Percentiles rank a stretch among this genome's conserved stretches.
These are phyloP conservation scores for Diospyros kaki DNA, from an alignment of 148 eudicot species.

Conservation along the genomic window DNA sequence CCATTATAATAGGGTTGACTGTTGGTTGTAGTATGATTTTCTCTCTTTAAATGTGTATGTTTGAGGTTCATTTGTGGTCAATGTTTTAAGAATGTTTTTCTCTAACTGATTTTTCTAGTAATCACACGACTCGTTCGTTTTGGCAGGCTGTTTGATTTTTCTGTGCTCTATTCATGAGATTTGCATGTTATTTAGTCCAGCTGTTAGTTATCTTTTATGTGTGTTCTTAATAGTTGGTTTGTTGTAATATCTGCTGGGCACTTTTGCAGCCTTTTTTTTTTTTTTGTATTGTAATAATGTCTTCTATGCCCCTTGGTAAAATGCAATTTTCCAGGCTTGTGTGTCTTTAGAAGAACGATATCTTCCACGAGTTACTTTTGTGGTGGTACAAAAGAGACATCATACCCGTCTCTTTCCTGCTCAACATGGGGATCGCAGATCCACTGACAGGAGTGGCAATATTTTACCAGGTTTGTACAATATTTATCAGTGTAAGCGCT, in stretches of 20 bases:
- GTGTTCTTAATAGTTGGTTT: neutral
- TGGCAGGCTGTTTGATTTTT: too few relatives aligned
- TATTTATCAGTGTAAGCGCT: neutral
- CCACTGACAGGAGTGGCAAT: conserved; percentile 76
- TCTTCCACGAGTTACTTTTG: conserved; percentile 68
- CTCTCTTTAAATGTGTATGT: too few relatives aligned
- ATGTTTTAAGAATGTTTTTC: neutral
- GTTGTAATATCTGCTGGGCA: neutral
- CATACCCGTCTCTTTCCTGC: conserved; percentile 81
- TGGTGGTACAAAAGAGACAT: conserved; percentile 91
- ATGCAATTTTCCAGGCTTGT: conserved; percentile 54
- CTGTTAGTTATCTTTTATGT: neutral
- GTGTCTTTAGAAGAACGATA: conserved; percentile 49
- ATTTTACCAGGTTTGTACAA: conserved; percentile 62
- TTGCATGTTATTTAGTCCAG: too few relatives aligned
- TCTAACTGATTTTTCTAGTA: neutral
- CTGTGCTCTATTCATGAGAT: too few relatives aligned
- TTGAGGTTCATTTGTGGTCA: too few relatives aligned
- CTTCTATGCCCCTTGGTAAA: neutral
- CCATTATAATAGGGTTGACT: too few relatives aligned
- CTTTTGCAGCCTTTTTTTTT: neutral
- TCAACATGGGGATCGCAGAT: conserved; percentile 22
- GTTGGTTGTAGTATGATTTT: too few relatives aligned
- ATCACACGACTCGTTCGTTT: neutral
- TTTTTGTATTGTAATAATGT: too few relatives aligned